Percentiles rank a stretch among this genome's conserved stretches.
These are phyloP conservation scores for Westerdykella sp. DNA, from an alignment of 2,329 filamentous ascomycete species.

Conservation along the genomic window DNA sequence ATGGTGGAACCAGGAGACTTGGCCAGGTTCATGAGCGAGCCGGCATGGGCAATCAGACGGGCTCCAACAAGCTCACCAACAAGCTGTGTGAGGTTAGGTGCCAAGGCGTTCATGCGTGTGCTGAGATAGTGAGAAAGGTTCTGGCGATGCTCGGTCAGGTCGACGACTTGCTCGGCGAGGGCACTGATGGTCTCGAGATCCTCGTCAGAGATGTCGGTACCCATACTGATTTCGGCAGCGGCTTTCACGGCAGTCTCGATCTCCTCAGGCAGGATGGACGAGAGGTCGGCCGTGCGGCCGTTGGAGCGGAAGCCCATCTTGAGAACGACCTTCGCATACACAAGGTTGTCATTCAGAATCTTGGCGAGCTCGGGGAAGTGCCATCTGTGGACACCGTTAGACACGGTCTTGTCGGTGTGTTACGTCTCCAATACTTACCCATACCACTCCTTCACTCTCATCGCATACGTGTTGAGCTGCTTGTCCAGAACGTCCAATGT, in stretches of 20 bases:
- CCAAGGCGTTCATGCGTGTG: conserved; percentile 92
- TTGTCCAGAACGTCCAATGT: conserved; percentile 94
- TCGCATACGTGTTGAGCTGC: conserved; percentile 96
- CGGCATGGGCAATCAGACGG: conserved; percentile 87
- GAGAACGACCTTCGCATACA: conserved; percentile 83
- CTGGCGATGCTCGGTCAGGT: conserved; percentile 82
- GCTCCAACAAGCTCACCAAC: conserved; percentile 92
- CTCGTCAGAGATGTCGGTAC: conserved; percentile 88
- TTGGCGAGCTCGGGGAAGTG: conserved; percentile 98
- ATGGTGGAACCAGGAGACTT: conserved; percentile 94
- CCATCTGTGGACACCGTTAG: conserved; percentile 48
- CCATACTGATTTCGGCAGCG: conserved; percentile 95
- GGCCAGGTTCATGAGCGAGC: conserved; percentile 88
- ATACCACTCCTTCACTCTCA: conserved; percentile 99
- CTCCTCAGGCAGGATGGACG: conserved; percentile 86
- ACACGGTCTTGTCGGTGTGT: conserved; percentile 28
- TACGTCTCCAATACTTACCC: conserved; percentile 52
- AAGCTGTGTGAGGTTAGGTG: conserved; percentile 88
- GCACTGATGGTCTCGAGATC: conserved; percentile 90
- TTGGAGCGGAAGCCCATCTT: conserved; percentile 84
- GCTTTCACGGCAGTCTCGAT: conserved; percentile 88
- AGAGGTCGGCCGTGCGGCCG: conserved; percentile 67
- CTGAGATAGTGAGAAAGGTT: conserved; percentile 85
- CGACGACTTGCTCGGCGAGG: conserved; percentile 87
- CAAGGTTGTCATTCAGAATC: conserved; percentile 85